These are phyloP conservation scores for Pholiota conissans DNA, from an alignment of 768 basidiomycete genomes.

Conservation along the genomic window DNA sequence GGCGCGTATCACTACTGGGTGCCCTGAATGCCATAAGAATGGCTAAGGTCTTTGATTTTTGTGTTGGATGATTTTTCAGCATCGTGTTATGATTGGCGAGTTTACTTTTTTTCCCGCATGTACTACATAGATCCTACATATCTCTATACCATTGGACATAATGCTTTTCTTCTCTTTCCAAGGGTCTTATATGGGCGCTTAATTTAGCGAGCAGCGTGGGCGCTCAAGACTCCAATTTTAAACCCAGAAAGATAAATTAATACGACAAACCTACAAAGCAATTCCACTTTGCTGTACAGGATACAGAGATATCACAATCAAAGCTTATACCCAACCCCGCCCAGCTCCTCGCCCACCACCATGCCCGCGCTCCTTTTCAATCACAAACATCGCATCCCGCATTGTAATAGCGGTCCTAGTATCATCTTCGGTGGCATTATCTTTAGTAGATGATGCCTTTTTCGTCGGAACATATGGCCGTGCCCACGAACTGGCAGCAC, in stretches of 20 bases:
- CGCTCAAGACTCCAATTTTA: no score
- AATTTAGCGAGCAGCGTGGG: no score
- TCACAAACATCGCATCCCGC: conserved; percentile 82
- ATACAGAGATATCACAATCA: no score
- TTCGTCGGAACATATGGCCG: conserved; percentile 62
- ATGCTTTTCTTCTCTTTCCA: no score
- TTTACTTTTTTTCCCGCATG: background rate
- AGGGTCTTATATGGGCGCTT: no score
- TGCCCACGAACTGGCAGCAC: conserved; percentile 49
- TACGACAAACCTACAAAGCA: no score
- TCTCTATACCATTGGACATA: background rate
- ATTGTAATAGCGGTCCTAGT: conserved; percentile 61
- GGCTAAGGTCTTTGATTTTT: conserved; percentile 45
- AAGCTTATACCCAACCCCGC: conserved; percentile 43
- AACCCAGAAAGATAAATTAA: no score
- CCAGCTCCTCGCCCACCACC: conserved; percentile 80
- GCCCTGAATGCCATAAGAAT: conserved; percentile 73
- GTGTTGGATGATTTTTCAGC: background rate
- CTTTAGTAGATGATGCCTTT: conserved; percentile 40
- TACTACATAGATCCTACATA: background rate
- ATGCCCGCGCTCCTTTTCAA: conserved; percentile 82
- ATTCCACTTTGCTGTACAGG: no score
- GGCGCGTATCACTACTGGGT: conserved; percentile 62
- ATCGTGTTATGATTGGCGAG: background rate
- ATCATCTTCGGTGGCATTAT: conserved; percentile 52